Evolutionary conservation across 2,329 filamentous ascomycete species (phyloP).

Genomic region (Stagonosporopsis tanaceti): DNA sequence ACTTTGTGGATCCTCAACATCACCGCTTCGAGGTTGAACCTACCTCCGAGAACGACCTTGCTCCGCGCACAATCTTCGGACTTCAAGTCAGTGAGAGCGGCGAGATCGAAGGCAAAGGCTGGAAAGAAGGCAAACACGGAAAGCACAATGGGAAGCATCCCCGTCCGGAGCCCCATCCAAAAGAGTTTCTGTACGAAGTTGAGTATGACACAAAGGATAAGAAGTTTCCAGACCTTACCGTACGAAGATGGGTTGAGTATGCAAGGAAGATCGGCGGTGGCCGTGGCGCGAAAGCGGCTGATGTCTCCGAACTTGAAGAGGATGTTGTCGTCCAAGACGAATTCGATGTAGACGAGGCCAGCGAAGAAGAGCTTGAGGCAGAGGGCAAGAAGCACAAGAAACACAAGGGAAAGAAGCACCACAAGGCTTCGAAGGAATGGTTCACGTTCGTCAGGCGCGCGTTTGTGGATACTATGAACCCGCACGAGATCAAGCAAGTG

Average conservation of each 20-base stretch:
- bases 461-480: constrained; percentile 76
- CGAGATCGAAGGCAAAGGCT: constrained; percentile 52
- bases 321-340: constrained; percentile 35
- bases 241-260: constrained; percentile 79
- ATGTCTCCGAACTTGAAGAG: constrained; percentile 24
- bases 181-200: constrained; percentile 75
- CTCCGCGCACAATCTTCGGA: constrained; percentile 33
- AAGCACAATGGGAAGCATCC: constrained; percentile 62
- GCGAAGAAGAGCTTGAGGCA: constrained; percentile 24
- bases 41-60: constrained; percentile 17
- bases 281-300: constrained; percentile 24
- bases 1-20: constrained; percentile 53
- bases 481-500: constrained; percentile 66
- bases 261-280: constrained; percentile 77
- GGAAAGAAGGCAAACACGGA: constrained; percentile 71
- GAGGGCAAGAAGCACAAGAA: constrained; percentile 56
- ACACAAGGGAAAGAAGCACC: constrained; percentile 61
- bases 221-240: constrained; percentile 83
- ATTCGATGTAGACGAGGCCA: constrained; percentile 35
- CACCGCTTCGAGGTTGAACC: neutral
- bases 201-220: constrained; percentile 88
- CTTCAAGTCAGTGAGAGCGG: constrained; percentile 38
- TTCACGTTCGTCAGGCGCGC: constrained; percentile 78
- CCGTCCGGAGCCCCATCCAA: constrained; percentile 64
- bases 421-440: constrained; percentile 71